These are phyloP conservation scores for Ceratobasidium sp. DNA, from an alignment of 1,284 basidiomycete genomes.

Conservation along the genomic window DNA sequence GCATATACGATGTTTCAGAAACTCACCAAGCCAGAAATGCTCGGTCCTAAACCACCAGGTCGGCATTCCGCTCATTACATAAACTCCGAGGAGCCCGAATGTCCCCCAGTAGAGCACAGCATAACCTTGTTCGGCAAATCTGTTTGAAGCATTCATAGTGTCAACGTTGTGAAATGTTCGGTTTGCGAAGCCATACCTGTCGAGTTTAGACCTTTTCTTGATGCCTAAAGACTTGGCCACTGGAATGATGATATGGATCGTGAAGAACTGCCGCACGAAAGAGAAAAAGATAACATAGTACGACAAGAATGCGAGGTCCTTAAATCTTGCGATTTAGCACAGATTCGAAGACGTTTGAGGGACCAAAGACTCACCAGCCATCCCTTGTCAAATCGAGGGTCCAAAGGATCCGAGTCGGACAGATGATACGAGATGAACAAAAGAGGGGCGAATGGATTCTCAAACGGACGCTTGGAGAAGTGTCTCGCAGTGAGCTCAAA, in stretches of 20 bases:
- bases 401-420: conserved; percentile 60
- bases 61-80: conserved; percentile 85
- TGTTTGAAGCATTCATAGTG: background rate
- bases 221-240: conserved; percentile 77
- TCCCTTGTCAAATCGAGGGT: conserved; percentile 77
- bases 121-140: conserved; percentile 90
- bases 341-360: background rate
- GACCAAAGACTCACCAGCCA: conserved; percentile 50
- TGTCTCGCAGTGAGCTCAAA: conserved; percentile 64
- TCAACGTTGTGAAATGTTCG: background rate
- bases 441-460: conserved; percentile 80
- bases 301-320: conserved; percentile 82
- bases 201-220: conserved; percentile 66
- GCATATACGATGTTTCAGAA: too few species aligned
- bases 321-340: conserved; percentile 14
- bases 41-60: conserved; percentile 90
- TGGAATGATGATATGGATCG: conserved; percentile 73
- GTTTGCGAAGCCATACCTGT: conserved; percentile 54
- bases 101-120: conserved; percentile 80
- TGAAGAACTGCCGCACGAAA: conserved; percentile 82
- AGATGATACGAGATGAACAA: conserved; percentile 79
- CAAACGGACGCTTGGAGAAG: conserved; percentile 49
- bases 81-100: conserved; percentile 79
- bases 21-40: conserved; percentile 78
- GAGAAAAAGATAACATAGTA: conserved; percentile 94